Evolutionary conservation across 257 asterid species (phyloP), one percentile per base, ranked within the genome.

Genomic region (Solanum corneliomulleri): DNA sequence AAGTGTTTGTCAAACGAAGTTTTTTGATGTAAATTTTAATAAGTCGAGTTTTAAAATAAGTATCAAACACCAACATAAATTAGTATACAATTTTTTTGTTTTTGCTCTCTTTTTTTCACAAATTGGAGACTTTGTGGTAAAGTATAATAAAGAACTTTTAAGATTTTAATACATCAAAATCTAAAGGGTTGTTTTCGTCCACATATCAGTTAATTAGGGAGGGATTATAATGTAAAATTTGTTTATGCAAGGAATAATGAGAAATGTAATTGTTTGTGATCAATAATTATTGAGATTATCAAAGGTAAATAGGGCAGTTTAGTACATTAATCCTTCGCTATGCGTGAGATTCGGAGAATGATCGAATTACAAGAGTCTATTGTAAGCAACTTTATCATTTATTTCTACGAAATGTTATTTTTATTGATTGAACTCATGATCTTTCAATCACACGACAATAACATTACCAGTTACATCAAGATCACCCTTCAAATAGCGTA

Each of bases 11-110:
- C 6, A 29, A 69, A 18, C 1, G 0, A 27, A 29, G 12, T 1
- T 29, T 29, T 29, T 16, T 0, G 1, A 69, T 9, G 1, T 11
- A 16, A 66, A 66, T 66, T 14, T 27, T 66, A 14, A 69, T 9
- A 20, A 69, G 13, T 69, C 0, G 0, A 0, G 3, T 69, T 15
- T 69, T 4, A 7, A 15, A 69, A 29, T 69, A 6, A 15, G 13
- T 69, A 69, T 15, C 13, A 0, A 3, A 69, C 3, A 69, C 12
- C 1, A 16, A 31, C 9, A 29, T 29, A 15, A 1, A 31, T 31
- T 29, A 1, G 11, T 2, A 0, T 3, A 4, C 6, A 6, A 0
- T 6, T 13, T 68, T 2, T 68, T 2, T 6, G 15, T 68, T 14
- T 27, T 68, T 14, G 1, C 11, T 27, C 33, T 13, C 6, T 13